These are phyloP conservation scores for Byssochlamys sp. DNA, from an alignment of 2,329 filamentous ascomycete genomes.

Conservation along the genomic window DNA sequence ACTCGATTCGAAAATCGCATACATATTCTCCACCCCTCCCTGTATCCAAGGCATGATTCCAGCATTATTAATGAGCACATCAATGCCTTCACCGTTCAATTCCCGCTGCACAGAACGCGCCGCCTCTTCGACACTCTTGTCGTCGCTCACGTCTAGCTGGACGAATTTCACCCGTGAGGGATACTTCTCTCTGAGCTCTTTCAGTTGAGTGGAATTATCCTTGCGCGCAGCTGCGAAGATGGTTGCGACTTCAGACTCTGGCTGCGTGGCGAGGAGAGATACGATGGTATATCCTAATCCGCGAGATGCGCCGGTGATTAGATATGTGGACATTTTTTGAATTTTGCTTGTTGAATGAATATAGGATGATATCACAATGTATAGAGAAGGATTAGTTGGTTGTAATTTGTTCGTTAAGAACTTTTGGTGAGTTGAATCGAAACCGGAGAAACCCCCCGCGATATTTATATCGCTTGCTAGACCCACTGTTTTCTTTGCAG, in stretches of 20 bases:
- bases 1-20: not conserved
- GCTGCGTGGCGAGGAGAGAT: conserved; percentile 17
- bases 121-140: conserved; percentile 26
- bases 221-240: conserved; percentile 33
- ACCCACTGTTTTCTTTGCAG: too few relatives aligned
- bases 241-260: conserved; percentile 21
- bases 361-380: not conserved
- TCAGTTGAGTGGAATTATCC: conserved; percentile 14
- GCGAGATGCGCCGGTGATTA: conserved; percentile 26
- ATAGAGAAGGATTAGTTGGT: not conserved
- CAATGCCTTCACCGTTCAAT: conserved; percentile 27
- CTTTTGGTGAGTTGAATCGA: not conserved
- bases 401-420: not conserved
- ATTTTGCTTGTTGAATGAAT: not conserved
- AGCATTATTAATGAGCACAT: conserved; percentile 24
- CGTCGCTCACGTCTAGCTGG: conserved; percentile 27
- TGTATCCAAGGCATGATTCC: conserved; percentile 12
- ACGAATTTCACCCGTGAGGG: conserved; percentile 25
- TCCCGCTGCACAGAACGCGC: conserved; percentile 21
- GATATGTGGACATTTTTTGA: conserved; percentile 22
- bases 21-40: conserved; percentile 13
- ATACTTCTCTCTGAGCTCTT: conserved; percentile 22
- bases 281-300: conserved; percentile 26
- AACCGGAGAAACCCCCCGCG: not conserved
- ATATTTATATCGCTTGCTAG: not conserved